Evolutionary conservation across 345 rosid species (phyloP).

Genomic region (Citrus mangshanensis): DNA sequence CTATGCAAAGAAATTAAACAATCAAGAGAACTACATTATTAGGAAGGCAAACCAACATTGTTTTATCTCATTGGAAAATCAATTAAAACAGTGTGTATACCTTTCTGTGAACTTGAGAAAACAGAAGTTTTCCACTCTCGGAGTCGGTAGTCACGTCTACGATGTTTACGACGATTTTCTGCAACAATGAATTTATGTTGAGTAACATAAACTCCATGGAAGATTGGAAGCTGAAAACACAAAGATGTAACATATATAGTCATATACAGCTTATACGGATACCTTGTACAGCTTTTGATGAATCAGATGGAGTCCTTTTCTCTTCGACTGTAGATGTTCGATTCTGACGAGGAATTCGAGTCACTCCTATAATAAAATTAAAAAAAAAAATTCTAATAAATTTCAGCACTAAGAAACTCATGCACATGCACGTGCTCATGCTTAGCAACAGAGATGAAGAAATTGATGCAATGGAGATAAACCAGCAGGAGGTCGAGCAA

Average conservation of each 20-base stretch:
- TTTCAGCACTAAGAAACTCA: not conserved
- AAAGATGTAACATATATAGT: no score
- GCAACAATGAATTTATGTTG: conserved; percentile 1
- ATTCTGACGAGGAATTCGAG: not conserved
- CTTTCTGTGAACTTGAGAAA: not conserved
- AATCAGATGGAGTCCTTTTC: not conserved
- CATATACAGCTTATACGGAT: not conserved
- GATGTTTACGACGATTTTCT: not conserved
- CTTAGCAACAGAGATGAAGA: no score
- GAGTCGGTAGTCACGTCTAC: not conserved
- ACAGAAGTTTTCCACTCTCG: not conserved
- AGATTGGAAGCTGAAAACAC: not conserved
- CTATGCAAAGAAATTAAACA: not conserved
- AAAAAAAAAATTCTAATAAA: not conserved
- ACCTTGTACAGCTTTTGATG: not conserved
- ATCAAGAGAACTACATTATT: not conserved
- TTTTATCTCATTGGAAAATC: no score
- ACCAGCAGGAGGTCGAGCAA: conserved; percentile 1
- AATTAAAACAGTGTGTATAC: not conserved
- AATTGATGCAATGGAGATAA: not conserved
- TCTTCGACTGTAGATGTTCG: not conserved
- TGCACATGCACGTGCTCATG: not conserved
- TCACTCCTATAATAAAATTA: not conserved
- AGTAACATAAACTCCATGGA: not conserved
- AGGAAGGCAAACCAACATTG: not conserved